Base-by-base conservation (phyloP, 164 flowering plant species). In the Litsea cubeba region DNA sequence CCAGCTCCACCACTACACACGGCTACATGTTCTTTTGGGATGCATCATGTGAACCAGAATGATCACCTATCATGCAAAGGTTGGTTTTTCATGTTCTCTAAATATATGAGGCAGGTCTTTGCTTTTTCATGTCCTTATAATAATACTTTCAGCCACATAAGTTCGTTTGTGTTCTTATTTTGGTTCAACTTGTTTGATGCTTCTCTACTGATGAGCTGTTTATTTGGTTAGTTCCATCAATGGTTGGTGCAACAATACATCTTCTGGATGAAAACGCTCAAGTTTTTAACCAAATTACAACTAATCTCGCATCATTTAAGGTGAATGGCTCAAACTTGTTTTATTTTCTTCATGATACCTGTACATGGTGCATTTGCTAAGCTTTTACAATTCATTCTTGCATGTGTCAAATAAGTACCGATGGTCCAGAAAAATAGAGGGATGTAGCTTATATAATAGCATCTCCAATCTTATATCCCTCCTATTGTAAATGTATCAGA, bases 191-290 rank as follows among this genome's bases (percentile, higher is more conserved):
- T 69, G 58, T 68, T 72, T 73, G 6, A 60, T 66, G 68, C 3
- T 50, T 18, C 58, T 65, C 25, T 49, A 24, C 69, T 68, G 50
- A 76, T 63, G 17, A 76, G 69, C 50, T 69, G 24, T 49, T 72
- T 78, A 25, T 75, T 70, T 79, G 51, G 71, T 40, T 66, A 66
- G 62, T 81, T 77, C 77, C 88, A 84, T 90, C 83, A 76, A 76
- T 86, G 17, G 65, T 81, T 78, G 83, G 87, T 69, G 75, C 82
- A 57, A 77, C 86, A 7, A 84, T 79, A 78, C 88, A 87, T 74
- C 91, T 92, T 63, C 77, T 94, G 86, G 92, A 92, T 65, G 93
- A 88, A 81, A 94, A 94, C 79, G 76, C 77, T 69, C 83, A 84
- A 77, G 86, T 86, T 60, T 88, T 92, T 76, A 79, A 78, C 74